phyloP scores from a whole-genome alignment of 805 yeast genomes.

The Ogataea trehaloabstinens region DNA sequence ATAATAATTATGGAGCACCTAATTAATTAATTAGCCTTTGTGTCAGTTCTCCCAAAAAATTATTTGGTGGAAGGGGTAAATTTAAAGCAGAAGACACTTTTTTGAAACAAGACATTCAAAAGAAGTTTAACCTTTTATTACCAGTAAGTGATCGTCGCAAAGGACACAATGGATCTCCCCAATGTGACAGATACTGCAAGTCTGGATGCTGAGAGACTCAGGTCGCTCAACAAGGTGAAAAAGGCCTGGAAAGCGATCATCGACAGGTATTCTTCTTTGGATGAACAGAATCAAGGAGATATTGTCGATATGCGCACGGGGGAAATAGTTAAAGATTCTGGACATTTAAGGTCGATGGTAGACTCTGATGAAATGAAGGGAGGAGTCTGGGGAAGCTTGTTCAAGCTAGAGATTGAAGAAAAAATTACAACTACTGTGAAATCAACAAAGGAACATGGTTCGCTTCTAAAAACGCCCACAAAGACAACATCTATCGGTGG shows the following conservation, averaged over 20 bases:
- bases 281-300: conserved; percentile 55
- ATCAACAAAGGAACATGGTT: background rate
- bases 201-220: conserved; percentile 7
- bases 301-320: conserved; percentile 66
- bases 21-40: too few relatives aligned
- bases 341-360: conserved; percentile 57
- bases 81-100: too few relatives aligned
- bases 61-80: too few relatives aligned
- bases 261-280: conserved; percentile 46
- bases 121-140: too few relatives aligned
- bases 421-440: conserved; percentile 5
- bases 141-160: too few relatives aligned
- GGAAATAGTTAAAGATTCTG: conserved; percentile 59
- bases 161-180: conserved; percentile 1
- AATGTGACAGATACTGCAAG: background rate
- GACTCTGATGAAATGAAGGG: conserved; percentile 20
- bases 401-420: conserved; percentile 29
- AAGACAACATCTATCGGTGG: conserved; percentile 5
- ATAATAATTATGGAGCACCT: too few relatives aligned
- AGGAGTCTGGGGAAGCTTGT: conserved; percentile 39
- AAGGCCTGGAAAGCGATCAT: conserved; percentile 52
- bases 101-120: too few relatives aligned
- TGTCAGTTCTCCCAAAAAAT: too few relatives aligned
- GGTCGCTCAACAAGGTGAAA: conserved; percentile 21
- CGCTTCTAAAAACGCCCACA: conserved; percentile 4